phyloP scores from a whole-genome alignment of 176 grass and related monocot species.

The Musa beccarii region DNA sequence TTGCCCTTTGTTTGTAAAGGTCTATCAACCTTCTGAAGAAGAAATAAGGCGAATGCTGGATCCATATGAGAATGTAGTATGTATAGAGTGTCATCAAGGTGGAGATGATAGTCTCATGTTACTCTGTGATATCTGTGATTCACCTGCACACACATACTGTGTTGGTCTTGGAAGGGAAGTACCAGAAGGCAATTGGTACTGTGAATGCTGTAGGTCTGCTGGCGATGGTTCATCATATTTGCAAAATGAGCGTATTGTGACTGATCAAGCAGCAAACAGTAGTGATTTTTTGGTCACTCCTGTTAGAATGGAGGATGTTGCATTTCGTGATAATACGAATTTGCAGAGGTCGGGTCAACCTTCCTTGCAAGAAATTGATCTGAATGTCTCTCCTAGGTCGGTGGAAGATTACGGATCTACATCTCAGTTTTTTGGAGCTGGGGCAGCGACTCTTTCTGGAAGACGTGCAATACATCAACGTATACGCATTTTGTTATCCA shows the following conservation, averaged over 20 bases:
- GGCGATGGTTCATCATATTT: constrained; percentile 36
- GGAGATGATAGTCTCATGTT: constrained; percentile 90
- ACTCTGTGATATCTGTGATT: constrained; percentile 96
- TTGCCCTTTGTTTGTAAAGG: constrained; percentile 27
- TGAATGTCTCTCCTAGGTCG: constrained; percentile 62
- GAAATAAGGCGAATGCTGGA: constrained; percentile 88
- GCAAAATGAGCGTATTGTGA: constrained; percentile 17
- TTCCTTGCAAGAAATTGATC: constrained; percentile 50
- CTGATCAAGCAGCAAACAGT: constrained; percentile 20
- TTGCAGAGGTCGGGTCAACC: constrained; percentile 24
- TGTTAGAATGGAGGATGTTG: constrained; percentile 17
- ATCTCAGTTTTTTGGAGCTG: constrained; percentile 31
- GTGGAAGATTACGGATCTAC: constrained; percentile 32
- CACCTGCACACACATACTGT: constrained; percentile 90
- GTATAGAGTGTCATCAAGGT: constrained; percentile 95
- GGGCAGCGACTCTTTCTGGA: constrained; percentile 42
- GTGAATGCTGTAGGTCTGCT: constrained; percentile 61
- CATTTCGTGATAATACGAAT: constrained; percentile 15
- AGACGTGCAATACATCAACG: constrained; percentile 36
- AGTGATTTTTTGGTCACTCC: constrained; percentile 15
- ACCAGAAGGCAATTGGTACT: constrained; percentile 97
- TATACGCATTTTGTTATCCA: constrained; percentile 45
- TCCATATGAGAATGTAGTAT: constrained; percentile 90
- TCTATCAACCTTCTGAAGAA: constrained; percentile 95
- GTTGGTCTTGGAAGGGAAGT: constrained; percentile 81